A percentile compares a stretch with the other conserved stretches of the same genome.
phyloP scores from a whole-genome alignment of 495 filamentous ascomycete genomes.

The Parathielavia hyrcaniae region DNA sequence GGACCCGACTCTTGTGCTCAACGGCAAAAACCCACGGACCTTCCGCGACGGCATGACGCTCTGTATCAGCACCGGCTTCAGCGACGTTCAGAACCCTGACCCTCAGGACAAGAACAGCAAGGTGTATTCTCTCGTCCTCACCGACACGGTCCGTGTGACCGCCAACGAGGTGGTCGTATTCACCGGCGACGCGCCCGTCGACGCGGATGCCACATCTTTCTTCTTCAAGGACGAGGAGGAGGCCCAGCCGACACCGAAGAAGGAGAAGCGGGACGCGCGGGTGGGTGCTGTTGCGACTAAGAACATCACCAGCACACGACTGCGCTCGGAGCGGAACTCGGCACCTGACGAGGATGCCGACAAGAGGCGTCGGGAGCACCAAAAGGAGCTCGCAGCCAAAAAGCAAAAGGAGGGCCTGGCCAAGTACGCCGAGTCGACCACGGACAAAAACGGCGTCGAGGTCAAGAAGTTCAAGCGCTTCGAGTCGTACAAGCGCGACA shows the following conservation, averaged over 20 bases:
- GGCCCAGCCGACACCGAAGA: conserved; percentile 58
- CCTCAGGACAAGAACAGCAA: conserved; percentile 81
- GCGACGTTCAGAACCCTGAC: conserved; percentile 73
- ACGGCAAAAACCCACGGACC: conserved; percentile 70
- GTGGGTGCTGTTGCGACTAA: conserved; percentile 78
- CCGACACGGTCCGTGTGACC: conserved; percentile 86
- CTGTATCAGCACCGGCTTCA: conserved; percentile 78
- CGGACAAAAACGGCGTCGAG: conserved; percentile 79
- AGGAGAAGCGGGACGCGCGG: conserved; percentile 73
- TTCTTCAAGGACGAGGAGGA: conserved; percentile 93
- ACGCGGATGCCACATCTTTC: conserved; percentile 88
- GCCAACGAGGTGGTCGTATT: conserved; percentile 74
- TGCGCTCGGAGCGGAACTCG: conserved; percentile 80
- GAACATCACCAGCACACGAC: conserved; percentile 89
- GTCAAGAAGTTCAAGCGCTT: conserved; percentile 98
- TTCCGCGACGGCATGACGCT: conserved; percentile 97
- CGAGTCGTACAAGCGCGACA: conserved; percentile 98
- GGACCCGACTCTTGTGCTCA: conserved; percentile 74
- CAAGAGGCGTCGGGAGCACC: conserved; percentile 78
- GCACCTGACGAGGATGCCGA: conserved; percentile 88
- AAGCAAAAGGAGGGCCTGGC: conserved; percentile 84
- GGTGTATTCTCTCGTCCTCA: conserved; percentile 79
- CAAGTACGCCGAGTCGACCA: conserved; percentile 71
- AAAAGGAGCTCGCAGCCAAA: conserved; percentile 79
- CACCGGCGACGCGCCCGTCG: conserved; percentile 83